A percentile compares a stretch with the other conserved stretches of the same genome.
These are phyloP conservation scores for Mayamaea pseudoterrestris DNA, from an alignment of 108 stramenopile species.

Conservation along the genomic window DNA sequence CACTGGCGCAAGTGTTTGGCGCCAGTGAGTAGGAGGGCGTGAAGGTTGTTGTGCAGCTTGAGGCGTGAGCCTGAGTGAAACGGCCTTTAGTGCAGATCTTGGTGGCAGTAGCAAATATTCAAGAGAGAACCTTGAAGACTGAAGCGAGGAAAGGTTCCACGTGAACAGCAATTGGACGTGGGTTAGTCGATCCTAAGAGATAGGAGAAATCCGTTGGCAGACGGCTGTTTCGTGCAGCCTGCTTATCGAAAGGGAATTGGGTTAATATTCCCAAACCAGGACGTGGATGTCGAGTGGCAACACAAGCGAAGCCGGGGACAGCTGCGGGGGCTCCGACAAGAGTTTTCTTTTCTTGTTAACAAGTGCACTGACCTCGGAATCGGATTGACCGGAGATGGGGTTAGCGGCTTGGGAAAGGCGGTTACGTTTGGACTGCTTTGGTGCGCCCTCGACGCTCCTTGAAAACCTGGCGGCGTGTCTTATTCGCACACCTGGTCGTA, in stretches of 20 bases:
- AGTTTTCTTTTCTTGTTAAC: constrained; percentile 93
- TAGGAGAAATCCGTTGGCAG: constrained; percentile 83
- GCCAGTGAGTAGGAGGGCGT: constrained; percentile 82
- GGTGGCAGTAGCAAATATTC: constrained; percentile 96
- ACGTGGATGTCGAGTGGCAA: constrained; percentile 88
- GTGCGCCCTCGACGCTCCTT: constrained; percentile 76
- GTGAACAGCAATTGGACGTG: constrained; percentile 86
- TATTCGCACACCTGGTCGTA: constrained; percentile 79
- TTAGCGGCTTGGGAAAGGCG: constrained; percentile 75
- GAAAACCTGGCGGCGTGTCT: constrained; percentile 81
- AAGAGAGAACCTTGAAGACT: constrained; percentile 91
- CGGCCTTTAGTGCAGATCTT: constrained; percentile 92
- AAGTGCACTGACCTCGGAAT: constrained; percentile 77
- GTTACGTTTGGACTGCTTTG: constrained; percentile 67
- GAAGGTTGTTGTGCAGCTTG: constrained; percentile 77
- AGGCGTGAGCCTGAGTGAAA: constrained; percentile 88
- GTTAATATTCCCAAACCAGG: constrained; percentile 92
- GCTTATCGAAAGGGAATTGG: constrained; percentile 83
- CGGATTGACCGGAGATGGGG: constrained; percentile 85
- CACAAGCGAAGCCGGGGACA: constrained; percentile 82
- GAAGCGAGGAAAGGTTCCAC: constrained; percentile 85
- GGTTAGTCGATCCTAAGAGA: constrained; percentile 88
- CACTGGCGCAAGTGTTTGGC: constrained; percentile 48
- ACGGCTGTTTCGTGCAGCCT: constrained; percentile 53
- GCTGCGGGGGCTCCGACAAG: constrained; percentile 79